Base-by-base conservation (phyloP, 2,329 filamentous ascomycete genomes). In the Fusarium musae region DNA sequence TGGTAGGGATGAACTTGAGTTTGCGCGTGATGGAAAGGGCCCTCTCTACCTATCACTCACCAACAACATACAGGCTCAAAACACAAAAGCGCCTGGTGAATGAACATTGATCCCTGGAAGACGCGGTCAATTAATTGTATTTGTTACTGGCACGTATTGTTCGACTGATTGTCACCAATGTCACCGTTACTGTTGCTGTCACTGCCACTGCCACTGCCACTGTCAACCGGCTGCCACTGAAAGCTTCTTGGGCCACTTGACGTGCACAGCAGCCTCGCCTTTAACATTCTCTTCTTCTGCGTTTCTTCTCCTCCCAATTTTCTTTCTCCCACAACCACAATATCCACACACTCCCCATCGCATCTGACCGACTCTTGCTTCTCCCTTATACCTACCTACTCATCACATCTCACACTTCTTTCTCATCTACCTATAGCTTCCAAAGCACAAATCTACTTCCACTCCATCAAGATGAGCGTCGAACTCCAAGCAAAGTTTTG, bases 161-260 rank as follows among this genome's bases (percentile, higher is more conserved):
- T 32, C 16, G 19, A 11, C 19, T 28, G 23, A 46, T 36, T 28
- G n/a, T 28, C 34, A 15, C 49, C 16, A 39, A 16, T 13, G 44
- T 21, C 15, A 37, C 19, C 21, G 9, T 16, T 16, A 28, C 17
- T 53, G 34, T 16, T 16, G 26, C 23, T 21, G 32, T 15, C 9
- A 37, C 23, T 53, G 34, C 15, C 36, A 50, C 23, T 53, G 34
- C 15, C 36, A 50, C 26, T 42, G 54, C 15, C 43, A 50, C 36
- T 46, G 56, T 44, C 40, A 62, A 61, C 36, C 60, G 23, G 46
- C 53, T 67, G 60, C 60, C 63, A 40, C 21, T 37, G 49, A 26
- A 23, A 13, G 32, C 32, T 26, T 52, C 30, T 52, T 52, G 16
- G 16, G 30, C n/a, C n/a, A 23, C 30, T 50, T 19, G n/a, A 23